A percentile compares a stretch with the other conserved stretches of the same genome.
phyloP scores from a whole-genome alignment of 345 rosid genomes.

The Sisymbrium irio region DNA sequence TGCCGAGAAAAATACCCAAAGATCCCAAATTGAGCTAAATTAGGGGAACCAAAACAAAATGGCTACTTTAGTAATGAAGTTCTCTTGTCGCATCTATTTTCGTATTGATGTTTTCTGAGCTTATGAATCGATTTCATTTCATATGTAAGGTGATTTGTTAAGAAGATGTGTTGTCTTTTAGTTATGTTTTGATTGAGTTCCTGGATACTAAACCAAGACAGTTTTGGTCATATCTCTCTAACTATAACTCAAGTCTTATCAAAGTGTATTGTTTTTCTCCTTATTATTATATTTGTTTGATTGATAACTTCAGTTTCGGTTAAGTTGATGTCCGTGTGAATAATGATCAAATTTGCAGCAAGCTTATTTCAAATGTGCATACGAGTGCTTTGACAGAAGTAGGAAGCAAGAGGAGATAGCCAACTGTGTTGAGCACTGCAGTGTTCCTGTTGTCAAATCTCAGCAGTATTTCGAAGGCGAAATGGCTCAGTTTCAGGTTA shows the following conservation, averaged over 20 bases:
- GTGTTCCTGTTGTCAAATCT: constrained; percentile 68
- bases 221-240: neutral
- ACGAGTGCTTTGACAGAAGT: constrained; percentile 87
- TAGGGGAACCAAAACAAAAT: neutral
- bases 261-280: neutral
- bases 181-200: neutral
- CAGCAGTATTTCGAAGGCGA: constrained; percentile 76
- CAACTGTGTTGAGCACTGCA: constrained; percentile 75
- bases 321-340: neutral
- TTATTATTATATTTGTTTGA: neutral
- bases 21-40: neutral
- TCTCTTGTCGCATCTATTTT: neutral
- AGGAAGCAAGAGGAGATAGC: constrained; percentile 75
- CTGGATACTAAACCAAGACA: neutral
- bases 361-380: constrained; percentile 95
- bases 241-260: neutral
- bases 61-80: neutral
- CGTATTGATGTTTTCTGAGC: neutral
- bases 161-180: neutral
- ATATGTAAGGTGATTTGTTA: neutral
- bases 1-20: neutral
- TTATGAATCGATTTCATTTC: neutral
- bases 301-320: neutral
- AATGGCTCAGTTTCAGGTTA: constrained; percentile 83
- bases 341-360: constrained; percentile 47